Conservation (phyloP, 192 early-diverging fungal genomes). For the Coemansia sp. region DNA sequence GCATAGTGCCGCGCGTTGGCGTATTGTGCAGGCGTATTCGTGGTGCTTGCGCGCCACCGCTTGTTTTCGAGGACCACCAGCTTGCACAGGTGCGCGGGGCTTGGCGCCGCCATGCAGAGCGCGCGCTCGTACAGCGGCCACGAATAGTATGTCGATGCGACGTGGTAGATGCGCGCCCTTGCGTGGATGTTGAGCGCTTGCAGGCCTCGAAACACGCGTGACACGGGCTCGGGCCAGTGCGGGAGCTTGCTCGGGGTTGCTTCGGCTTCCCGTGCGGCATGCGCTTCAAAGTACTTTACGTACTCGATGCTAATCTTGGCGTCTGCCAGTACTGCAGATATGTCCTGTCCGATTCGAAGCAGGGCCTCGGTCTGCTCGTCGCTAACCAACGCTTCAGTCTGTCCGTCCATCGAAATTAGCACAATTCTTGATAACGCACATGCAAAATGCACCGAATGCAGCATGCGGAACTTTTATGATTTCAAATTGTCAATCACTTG, state of each 20-base stretch:
- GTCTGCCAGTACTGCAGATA: constrained; percentile 14
- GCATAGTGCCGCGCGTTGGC: constrained; percentile 55
- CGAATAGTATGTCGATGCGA: constrained; percentile 73
- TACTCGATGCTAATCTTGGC: constrained; percentile 14
- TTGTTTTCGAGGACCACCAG: constrained; percentile 89
- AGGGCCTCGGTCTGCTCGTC: neutral
- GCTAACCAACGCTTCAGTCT: neutral
- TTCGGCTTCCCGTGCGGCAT: neutral
- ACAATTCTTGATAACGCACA: no score
- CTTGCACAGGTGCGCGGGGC: constrained; percentile 83
- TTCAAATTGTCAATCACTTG: neutral
- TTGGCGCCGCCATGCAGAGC: constrained; percentile 65
- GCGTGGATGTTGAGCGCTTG: constrained; percentile 4
- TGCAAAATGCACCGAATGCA: no score
- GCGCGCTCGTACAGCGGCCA: constrained; percentile 76
- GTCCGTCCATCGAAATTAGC: no score
- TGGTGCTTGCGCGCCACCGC: constrained; percentile 50
- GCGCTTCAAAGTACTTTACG: constrained; percentile 8
- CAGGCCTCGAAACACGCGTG: constrained; percentile 14
- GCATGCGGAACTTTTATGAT: no score
- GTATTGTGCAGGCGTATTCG: no score
- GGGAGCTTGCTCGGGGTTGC: neutral
- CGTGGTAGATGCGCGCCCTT: constrained; percentile 63
- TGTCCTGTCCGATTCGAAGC: constrained; percentile 15
- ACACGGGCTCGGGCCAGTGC: constrained; percentile 9